Conservation (phyloP, 768 basidiomycete genomes). For the Leccinellum luteum region DNA sequence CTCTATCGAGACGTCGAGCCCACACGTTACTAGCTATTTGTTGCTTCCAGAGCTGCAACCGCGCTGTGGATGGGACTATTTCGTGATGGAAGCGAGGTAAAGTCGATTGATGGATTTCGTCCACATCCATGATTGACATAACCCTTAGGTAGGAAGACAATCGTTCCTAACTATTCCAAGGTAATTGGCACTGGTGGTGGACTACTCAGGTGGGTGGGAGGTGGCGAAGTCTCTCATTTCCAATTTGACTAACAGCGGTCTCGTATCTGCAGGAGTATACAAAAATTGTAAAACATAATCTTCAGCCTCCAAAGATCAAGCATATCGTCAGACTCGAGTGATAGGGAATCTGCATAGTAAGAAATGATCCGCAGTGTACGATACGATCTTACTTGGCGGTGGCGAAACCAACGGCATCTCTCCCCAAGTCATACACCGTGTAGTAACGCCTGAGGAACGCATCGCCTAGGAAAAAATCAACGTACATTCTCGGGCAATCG, state of each 20-base stretch:
- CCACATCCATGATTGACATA: constrained; percentile 10
- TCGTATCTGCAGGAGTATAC: background rate
- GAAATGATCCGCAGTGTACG: background rate
- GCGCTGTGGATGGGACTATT: constrained; percentile 21
- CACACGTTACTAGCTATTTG: constrained; percentile 24
- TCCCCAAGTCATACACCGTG: constrained; percentile 84
- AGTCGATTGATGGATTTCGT: constrained; percentile 5
- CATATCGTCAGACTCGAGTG: background rate
- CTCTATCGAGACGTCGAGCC: constrained; percentile 51
- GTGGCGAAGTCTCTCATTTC: background rate
- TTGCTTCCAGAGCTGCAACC: constrained; percentile 21
- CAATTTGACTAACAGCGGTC: background rate
- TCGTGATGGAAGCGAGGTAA: constrained; percentile 3
- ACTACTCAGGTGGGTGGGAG: background rate
- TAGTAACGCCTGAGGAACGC: constrained; percentile 90
- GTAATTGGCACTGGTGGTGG: background rate
- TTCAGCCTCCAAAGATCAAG: constrained; percentile 11
- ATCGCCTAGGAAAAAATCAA: constrained; percentile 50
- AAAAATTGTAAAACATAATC: background rate
- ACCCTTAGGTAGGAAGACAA: background rate
- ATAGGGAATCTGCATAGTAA: constrained; percentile 1
- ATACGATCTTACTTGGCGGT: constrained; percentile 29
- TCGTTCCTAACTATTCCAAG: background rate
- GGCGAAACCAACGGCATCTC: constrained; percentile 84
- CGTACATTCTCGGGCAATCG: background rate